These are phyloP conservation scores for Leccinum fuscescens DNA, from an alignment of 1,284 basidiomycete species.

Conservation along the genomic window DNA sequence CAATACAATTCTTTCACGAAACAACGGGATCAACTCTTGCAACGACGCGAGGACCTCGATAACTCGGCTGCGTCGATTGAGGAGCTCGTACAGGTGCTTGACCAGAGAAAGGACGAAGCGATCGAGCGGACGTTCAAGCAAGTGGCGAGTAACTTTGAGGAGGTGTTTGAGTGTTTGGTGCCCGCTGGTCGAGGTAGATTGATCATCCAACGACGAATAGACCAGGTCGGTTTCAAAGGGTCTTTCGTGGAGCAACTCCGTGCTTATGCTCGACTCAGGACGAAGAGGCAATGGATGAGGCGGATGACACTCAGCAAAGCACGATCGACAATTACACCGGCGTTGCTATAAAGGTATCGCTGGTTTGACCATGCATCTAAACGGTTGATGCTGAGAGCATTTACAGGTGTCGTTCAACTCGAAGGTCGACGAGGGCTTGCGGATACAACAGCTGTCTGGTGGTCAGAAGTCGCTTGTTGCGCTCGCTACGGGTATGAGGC, in stretches of 20 bases:
- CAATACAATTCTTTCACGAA: constrained; percentile 98
- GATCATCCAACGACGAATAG: constrained; percentile 88
- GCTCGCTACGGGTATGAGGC: constrained; percentile 75
- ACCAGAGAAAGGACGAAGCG: constrained; percentile 97
- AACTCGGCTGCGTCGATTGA: constrained; percentile 87
- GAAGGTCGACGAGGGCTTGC: constrained; percentile 92
- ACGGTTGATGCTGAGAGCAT: not conserved
- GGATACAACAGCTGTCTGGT: constrained; percentile 96
- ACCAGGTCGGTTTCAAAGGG: constrained; percentile 56
- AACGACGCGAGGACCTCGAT: constrained; percentile 88
- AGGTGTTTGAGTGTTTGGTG: constrained; percentile 97
- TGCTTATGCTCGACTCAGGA: constrained; percentile 42
- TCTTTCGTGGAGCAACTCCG: not conserved
- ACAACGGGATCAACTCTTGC: constrained; percentile 88
- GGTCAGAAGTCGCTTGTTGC: constrained; percentile 98
- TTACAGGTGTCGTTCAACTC: constrained; percentile 94
- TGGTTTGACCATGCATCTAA: not conserved
- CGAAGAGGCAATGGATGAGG: constrained; percentile 67
- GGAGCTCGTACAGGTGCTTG: constrained; percentile 92
- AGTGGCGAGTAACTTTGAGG: constrained; percentile 94
- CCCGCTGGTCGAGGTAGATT: constrained; percentile 89
- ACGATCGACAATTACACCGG: constrained; percentile 94
- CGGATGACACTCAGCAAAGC: constrained; percentile 68
- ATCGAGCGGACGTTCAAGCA: constrained; percentile 99
- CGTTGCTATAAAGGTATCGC: constrained; percentile 82